Base-by-base conservation (phyloP, 805 yeast genomes). In the Starmerella vaccinii region DNA sequence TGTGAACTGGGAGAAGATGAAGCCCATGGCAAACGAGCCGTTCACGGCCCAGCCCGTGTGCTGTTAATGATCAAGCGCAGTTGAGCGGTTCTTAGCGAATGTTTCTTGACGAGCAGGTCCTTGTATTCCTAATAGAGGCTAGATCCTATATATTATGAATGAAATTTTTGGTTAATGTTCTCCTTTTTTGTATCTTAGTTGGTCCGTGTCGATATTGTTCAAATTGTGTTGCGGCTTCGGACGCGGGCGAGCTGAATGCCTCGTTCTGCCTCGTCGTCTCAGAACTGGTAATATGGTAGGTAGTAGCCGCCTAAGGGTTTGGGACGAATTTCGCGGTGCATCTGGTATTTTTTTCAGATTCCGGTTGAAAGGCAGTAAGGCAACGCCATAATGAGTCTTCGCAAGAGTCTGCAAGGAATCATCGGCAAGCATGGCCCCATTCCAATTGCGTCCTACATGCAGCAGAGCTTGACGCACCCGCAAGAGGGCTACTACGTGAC, bases 391-490 rank as follows among this genome's bases (percentile, higher is more conserved):
- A 32, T 45, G 49, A 26, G 49, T 21, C 53, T 59, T 29, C 48
- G 44, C 34, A 45, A 49, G n/a, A 40, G 37, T 16, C 51, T 59
- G 29, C 48, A 53, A 49, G 46, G 51, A 23, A 44, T 60, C 41
- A 55, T 60, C 49, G 40, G 77, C 59, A 72, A 85, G 2, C 80
- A 86, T 0, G 95, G 95, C 0, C 95, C 95, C 0, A 69, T 86
- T 5, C 69, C 92, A 0, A 65, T 86, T 5, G 77, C 87, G 0
- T 73, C 81, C 8, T 86, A 77, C 63, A 86, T 86, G 89, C 71
- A 82, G 50, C 89, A 84, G 63, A 84, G 95, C 61, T 71, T 86
- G 51, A 77, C 87, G 0, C 83, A 84, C 61, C 92, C 95, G 0
- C 70, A 76, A 9, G 75, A 73, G 56, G 95, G 95, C 0, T 86